These are phyloP conservation scores for Talaromyces atroroseus DNA, from an alignment of 2,329 filamentous ascomycete genomes.

Conservation along the genomic window DNA sequence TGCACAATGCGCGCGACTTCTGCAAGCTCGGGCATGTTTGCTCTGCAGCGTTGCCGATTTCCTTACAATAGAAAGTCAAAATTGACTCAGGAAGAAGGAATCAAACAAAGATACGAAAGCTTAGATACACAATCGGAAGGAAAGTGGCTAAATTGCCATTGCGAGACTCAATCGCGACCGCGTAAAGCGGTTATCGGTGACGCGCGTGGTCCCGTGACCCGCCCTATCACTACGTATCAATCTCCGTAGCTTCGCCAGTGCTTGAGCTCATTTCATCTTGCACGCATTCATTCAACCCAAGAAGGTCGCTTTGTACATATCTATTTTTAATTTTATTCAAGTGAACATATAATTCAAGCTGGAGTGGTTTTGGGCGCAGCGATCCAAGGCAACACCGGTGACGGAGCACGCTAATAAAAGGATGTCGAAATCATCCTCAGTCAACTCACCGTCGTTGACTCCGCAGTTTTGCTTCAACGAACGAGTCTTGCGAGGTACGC, in stretches of 20 bases:
- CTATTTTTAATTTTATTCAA: not conserved
- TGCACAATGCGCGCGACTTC: slow-evolving; percentile 80
- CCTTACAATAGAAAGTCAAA: too few relatives aligned
- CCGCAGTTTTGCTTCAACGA: slow-evolving; percentile 76
- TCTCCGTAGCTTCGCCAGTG: not conserved
- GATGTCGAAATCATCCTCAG: slow-evolving; percentile 38
- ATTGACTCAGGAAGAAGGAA: not conserved
- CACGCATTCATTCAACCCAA: not conserved
- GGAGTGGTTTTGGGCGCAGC: slow-evolving; percentile 37
- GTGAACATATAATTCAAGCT: slow-evolving; percentile 21
- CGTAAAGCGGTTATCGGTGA: slow-evolving; percentile 1
- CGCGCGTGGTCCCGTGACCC: slow-evolving; percentile 12
- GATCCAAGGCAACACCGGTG: slow-evolving; percentile 19
- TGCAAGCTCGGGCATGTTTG: slow-evolving; percentile 45
- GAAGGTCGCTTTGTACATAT: not conserved
- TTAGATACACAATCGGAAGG: not conserved
- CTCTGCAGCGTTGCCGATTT: not conserved
- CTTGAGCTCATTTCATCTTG: not conserved
- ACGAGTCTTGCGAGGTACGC: slow-evolving; percentile 59
- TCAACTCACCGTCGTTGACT: slow-evolving; percentile 51
- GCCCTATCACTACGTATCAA: not conserved
- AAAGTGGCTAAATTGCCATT: slow-evolving; percentile 8
- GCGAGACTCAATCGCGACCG: not conserved
- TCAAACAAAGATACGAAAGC: not conserved
- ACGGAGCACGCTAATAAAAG: slow-evolving; percentile 22